Evolutionary conservation across 2,329 filamentous ascomycete genomes (phyloP), one percentile per base, ranked within the genome.

Genomic region (Pleurostoma richardsiae): DNA sequence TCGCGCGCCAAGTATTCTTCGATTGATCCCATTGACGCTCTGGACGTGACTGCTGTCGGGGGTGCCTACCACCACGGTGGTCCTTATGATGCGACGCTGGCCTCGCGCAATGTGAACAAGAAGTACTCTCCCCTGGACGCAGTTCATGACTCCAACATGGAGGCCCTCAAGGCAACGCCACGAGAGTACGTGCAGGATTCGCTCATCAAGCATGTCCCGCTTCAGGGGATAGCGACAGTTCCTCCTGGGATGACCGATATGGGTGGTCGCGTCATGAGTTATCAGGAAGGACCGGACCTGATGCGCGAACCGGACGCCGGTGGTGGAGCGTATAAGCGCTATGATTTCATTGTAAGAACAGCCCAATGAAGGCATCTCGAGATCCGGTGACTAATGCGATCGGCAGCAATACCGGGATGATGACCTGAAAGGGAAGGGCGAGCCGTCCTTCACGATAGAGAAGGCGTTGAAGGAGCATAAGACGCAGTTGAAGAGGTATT

Each of bases 31-130:
- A 94, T 97, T 58, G 92, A 96, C 63, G 71, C 73, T 4, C 80
- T 97, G 1, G 92, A 96, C 61, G 75, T 72, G 45, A 71, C 77
- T 3, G 65, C 78, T n/a, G 65, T 76, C 39, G 78, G 79, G 43
- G 76, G 76, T 19, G 68, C 76, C 3, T 96, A 95, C 65, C 92
- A 96, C 64, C 92, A 97, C 58, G 88, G 86, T 53, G 91, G 92
- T 0, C 92, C 92, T 0, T 97, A 88, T 56, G 92, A 97, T 62
- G 89, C 91, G 7, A 86, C 88, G 3, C 74, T 89, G 44, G 73
- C 85, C 2, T 80, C 86, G 10, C 79, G 88, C 42, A 96, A 96
- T 67, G 73, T 69, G 4, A 74, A 82, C 56, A 74, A 71, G 56
- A 66, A 66, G 53, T 73, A 72, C 49, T 84, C 88, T 3, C 91